phyloP scores from a whole-genome alignment of 768 basidiomycete genomes.

The Tremella yokohamensis region DNA sequence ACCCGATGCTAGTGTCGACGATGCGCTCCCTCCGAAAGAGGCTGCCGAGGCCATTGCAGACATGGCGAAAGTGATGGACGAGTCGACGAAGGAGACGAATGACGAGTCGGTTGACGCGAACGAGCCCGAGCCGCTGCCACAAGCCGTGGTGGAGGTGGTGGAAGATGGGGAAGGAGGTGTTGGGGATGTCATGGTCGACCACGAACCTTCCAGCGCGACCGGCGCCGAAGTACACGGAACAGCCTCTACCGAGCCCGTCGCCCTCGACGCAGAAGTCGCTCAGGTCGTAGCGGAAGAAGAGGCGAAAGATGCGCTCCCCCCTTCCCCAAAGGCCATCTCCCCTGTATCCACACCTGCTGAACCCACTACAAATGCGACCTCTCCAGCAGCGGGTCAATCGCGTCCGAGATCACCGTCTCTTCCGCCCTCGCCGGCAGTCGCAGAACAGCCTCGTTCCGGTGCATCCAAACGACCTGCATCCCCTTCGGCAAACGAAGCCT shows the following conservation, averaged over 20 bases:
- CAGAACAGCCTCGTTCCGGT: neutral
- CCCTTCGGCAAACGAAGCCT: conserved; percentile 13
- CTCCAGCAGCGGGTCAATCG: neutral
- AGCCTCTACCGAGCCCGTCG: conserved; percentile 15
- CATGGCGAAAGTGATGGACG: neutral
- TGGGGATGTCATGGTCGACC: conserved; percentile 33
- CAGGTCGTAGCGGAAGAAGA: conserved; percentile 29
- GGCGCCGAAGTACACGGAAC: conserved; percentile 5
- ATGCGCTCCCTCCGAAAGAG: conserved; percentile 8
- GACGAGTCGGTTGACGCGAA: conserved; percentile 1
- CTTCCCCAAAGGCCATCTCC: conserved; percentile 24
- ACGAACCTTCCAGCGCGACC: conserved; percentile 7
- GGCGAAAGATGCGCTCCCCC: conserved; percentile 15
- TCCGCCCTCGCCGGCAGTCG: neutral
- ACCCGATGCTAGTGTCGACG: conserved; percentile 14
- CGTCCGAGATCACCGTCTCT: conserved; percentile 4
- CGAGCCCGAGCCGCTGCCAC: neutral
- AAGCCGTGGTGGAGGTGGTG: neutral
- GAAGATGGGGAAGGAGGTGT: conserved; percentile 15
- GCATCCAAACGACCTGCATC: conserved; percentile 12
- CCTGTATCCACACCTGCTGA: conserved; percentile 16
- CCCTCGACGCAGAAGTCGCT: conserved; percentile 26
- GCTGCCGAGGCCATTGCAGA: neutral
- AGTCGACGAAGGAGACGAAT: conserved; percentile 4
- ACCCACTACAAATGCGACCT: neutral